A percentile compares a stretch with the other conserved stretches of the same genome.
Conservation (phyloP, 73 alveolate species). For the Breviolum minutum region DNA sequence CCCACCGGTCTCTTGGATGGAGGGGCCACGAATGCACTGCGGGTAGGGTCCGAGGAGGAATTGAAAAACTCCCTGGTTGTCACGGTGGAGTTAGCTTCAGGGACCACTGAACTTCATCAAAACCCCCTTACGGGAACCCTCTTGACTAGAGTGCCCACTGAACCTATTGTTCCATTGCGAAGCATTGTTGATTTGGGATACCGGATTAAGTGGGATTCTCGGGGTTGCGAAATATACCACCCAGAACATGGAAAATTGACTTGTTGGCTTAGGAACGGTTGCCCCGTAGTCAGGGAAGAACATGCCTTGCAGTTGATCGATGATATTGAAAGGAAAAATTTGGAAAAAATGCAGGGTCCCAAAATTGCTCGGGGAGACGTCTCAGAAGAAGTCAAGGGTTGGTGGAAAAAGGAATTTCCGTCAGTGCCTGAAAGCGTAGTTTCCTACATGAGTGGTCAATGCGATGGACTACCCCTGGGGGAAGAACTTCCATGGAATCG, state of each 20-base stretch:
- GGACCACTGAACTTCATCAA: neutral
- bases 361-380: neutral
- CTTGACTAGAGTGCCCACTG: neutral
- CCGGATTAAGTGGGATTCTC: neutral
- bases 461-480: neutral
- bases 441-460: neutral
- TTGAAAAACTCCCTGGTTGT: neutral
- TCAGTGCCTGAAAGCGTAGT: neutral
- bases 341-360: neutral
- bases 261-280: neutral
- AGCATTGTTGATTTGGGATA: neutral
- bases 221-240: neutral
- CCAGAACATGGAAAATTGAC: neutral
- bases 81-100: neutral
- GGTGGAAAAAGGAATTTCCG: neutral
- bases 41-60: neutral
- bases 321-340: neutral
- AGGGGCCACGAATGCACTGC: neutral
- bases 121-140: neutral
- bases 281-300: neutral
- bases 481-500: neutral
- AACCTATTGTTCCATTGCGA: neutral
- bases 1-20: too few species aligned
- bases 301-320: neutral
- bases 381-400: neutral